phyloP scores from a whole-genome alignment of 495 filamentous ascomycete species.

The Ramalina intermedia region DNA sequence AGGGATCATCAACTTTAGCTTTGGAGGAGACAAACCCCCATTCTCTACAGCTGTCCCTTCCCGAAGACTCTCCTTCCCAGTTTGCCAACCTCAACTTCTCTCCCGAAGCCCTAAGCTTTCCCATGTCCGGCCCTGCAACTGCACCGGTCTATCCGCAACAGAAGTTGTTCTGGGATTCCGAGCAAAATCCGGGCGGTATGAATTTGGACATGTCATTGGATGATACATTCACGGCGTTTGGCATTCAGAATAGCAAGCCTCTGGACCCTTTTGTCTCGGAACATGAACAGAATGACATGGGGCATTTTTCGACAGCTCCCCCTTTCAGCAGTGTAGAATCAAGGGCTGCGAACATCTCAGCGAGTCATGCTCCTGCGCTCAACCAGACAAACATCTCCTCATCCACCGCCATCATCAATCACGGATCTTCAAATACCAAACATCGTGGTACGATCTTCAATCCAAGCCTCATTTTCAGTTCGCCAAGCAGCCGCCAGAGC shows the following conservation, averaged over 20 bases:
- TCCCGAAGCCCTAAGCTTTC: slow-evolving; percentile 55
- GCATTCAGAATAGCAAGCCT: slow-evolving; percentile 2
- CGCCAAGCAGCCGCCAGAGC: slow-evolving; percentile 25
- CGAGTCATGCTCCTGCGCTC: background rate
- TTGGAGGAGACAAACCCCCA: slow-evolving; percentile 18
- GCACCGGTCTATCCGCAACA: slow-evolving; percentile 52
- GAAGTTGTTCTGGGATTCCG: slow-evolving; percentile 63
- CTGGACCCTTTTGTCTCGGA: slow-evolving; percentile 11
- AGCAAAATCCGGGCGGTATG: slow-evolving; percentile 35
- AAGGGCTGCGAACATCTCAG: background rate
- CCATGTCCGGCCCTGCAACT: slow-evolving; percentile 52
- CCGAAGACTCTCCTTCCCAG: slow-evolving; percentile 29
- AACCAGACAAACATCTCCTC: slow-evolving; percentile 1
- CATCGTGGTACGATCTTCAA: slow-evolving; percentile 21
- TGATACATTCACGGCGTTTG: slow-evolving; percentile 11
- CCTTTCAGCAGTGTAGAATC: background rate
- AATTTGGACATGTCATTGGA: slow-evolving; percentile 31
- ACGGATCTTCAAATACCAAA: background rate
- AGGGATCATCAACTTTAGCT: slow-evolving; percentile 10
- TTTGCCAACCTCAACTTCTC: slow-evolving; percentile 45
- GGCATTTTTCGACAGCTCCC: slow-evolving; percentile 6
- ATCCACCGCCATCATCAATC: background rate
- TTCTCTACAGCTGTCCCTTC: slow-evolving; percentile 30
- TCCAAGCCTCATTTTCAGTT: slow-evolving; percentile 43
- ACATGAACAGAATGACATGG: background rate